Base-by-base conservation (phyloP, 2,329 filamentous ascomycete species). In the Fusarium xyrophilum region DNA sequence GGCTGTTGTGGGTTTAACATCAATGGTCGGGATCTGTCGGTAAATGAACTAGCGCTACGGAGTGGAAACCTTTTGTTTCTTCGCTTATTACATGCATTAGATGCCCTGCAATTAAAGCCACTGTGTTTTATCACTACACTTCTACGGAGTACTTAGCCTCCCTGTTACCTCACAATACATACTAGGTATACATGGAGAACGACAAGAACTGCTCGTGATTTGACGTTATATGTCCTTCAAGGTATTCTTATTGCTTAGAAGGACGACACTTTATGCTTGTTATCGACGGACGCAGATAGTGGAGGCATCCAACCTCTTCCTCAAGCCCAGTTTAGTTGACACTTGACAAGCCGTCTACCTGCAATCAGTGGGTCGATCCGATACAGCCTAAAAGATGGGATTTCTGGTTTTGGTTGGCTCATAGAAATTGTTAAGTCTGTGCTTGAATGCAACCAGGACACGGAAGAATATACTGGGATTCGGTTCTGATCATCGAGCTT, bases 301-400 rank as follows among this genome's bases (percentile, higher is more conserved):
- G 55, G 66, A 52, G 39, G 50, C 28, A 43, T 43, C 35, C 38
- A 30, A 30, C 25, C 32, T 51, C 25, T 50, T 38, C 53, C 35
- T 69, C 44, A 56, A 51, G 51, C 17, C n/a, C 53, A 27, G 30
- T 44, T 56, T 64, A 64, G 61, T 60, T 35, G 60, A 46, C 55
- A 57, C 56, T 57, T 57, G 47, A 66, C 53, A 52, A 66, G 40
- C 51, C 65, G 38, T 46, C 67, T 70, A 70, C 67, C 67, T 70
- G 67, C 67, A 70, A 70, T 70, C 58, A 58, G 59, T 70, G 63
- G 67, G 67, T 48, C 59, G 33, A 54, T 56, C 47, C 53, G 32
- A 46, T 39, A 48, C 33, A 67, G 63, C 63, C 53, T 66, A 66
- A 66, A 28, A 42, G 35, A 21, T 43, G 63, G 15, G 48, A 58